Base-by-base conservation (phyloP, 441 rosid species). In the Pelargonium exstipulatum region DNA sequence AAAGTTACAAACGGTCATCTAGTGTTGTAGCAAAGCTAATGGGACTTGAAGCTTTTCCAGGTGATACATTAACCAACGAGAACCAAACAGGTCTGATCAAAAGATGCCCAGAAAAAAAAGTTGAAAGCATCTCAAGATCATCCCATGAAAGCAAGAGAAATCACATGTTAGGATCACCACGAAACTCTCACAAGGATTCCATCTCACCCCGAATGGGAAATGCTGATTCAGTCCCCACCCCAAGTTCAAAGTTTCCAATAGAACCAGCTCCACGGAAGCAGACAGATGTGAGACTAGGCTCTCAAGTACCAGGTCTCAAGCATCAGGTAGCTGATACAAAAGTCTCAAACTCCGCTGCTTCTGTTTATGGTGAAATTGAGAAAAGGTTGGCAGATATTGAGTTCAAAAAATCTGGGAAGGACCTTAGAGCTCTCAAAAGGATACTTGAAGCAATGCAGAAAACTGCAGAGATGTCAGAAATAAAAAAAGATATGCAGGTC, bases 361-460 rank as follows among this genome's bases (percentile, higher is more conserved):
- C 91, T 12, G 88, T 92, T 69, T 87, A 88, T 60, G 91, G 94
- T 69, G 95, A 90, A 78, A 88, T 90, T 20, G 92, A 92, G 88
- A 89, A 88, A 75, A 80, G 89, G 74, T 76, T 87, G 84, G 81
- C 90, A 43, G 90, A 92, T 76, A 84, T 86, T 4, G 91, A 89
- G 86, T 95, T 90, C 84, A 82, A 78, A 71, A 79, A 78, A 76
- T 84, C 98, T 0, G 97, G 90, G 67, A 90, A 90, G 83, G 98
- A 89, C 78, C 92, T 89, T 67, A 86, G 95, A 82, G 91, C 95
- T 73, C 95, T 90, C 48, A 86, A 90, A 77, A 97, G 89, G 76
- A 87, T 87, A 79, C 96, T 90, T 49, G 96, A 85, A 80, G 91
- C 92, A 62, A 92, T 87, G 94, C 92, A 90, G 74, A 87, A 87